A percentile compares a stretch with the other conserved stretches of the same genome.
Conservation (phyloP, 805 yeast species). For the Myxozyma mucilagina region DNA sequence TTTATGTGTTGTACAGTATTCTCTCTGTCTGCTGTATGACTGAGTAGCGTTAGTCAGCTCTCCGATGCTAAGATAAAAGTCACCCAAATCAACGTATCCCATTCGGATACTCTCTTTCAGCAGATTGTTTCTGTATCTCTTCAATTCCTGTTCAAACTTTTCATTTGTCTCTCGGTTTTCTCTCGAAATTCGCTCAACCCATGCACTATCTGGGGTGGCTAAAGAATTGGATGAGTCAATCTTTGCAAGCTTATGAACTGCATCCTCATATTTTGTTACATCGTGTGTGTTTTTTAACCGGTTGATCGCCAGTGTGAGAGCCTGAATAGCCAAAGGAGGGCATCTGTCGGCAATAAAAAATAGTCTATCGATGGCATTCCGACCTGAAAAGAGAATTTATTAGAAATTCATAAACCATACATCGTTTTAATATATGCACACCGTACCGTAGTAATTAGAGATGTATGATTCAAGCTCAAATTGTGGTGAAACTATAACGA, state of each 20-base stretch:
- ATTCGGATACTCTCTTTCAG: slow-evolving; percentile 31
- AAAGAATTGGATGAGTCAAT: slow-evolving; percentile 4
- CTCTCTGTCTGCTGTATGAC: slow-evolving; percentile 23
- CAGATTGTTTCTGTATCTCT: slow-evolving; percentile 29
- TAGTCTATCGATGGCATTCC: slow-evolving; percentile 24
- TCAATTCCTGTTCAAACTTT: slow-evolving; percentile 26
- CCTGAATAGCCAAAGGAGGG: slow-evolving; percentile 15
- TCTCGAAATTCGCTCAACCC: slow-evolving; percentile 13
- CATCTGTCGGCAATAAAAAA: slow-evolving; percentile 27
- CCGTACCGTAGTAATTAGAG: slow-evolving; percentile 25
- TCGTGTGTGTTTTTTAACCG: slow-evolving; percentile 16
- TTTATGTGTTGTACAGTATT: slow-evolving; percentile 29
- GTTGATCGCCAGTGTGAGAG: slow-evolving; percentile 22
- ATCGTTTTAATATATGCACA: background rate
- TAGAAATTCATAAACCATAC: background rate
- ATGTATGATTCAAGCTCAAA: slow-evolving; percentile 28
- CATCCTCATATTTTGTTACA: slow-evolving; percentile 18
- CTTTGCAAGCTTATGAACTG: slow-evolving; percentile 7
- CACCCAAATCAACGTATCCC: slow-evolving; percentile 29
- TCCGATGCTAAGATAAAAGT: slow-evolving; percentile 19
- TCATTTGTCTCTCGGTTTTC: slow-evolving; percentile 13
- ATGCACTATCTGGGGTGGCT: slow-evolving; percentile 13
- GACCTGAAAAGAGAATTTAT: slow-evolving; percentile 4
- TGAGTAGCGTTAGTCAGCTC: slow-evolving; percentile 23
- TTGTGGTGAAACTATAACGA: slow-evolving; percentile 7